These are phyloP conservation scores for Aspergillus ustus DNA, from an alignment of 2,329 filamentous ascomycete genomes.

Conservation along the genomic window DNA sequence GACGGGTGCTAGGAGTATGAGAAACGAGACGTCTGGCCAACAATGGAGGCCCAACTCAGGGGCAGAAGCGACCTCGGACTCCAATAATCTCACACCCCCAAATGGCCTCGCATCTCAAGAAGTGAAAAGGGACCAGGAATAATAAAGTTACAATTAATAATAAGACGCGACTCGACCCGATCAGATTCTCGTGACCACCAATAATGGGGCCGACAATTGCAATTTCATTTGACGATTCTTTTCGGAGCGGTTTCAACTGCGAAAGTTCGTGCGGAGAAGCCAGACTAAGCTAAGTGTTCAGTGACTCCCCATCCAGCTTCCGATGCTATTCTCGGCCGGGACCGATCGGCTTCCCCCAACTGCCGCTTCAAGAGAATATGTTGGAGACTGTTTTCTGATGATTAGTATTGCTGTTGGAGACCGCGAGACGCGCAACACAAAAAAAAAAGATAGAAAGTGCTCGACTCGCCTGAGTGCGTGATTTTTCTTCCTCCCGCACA, in stretches of 20 bases:
- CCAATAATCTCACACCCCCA: neutral
- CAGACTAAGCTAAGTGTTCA: neutral
- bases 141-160: slow-evolving; percentile 15
- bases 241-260: slow-evolving; percentile 12
- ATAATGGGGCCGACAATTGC: slow-evolving; percentile 10
- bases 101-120: neutral
- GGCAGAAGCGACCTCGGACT: slow-evolving; percentile 1
- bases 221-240: slow-evolving; percentile 11
- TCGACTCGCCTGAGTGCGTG: slow-evolving; percentile 7
- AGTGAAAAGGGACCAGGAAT: neutral
- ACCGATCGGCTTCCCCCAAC: slow-evolving; percentile 24
- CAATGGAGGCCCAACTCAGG: neutral
- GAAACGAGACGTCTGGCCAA: neutral
- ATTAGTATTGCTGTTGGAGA: neutral
- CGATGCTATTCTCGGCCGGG: slow-evolving; percentile 28
- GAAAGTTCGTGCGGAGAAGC: slow-evolving; percentile 13
- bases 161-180: slow-evolving; percentile 12
- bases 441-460: slow-evolving; percentile 8
- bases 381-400: slow-evolving; percentile 1
- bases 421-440: neutral
- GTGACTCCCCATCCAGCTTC: slow-evolving; percentile 15
- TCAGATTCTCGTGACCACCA: slow-evolving; percentile 12
- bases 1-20: neutral
- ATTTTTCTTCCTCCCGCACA: slow-evolving; percentile 6
- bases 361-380: slow-evolving; percentile 4